Evolutionary conservation across 2,329 filamentous ascomycete species (phyloP).

Genomic region (Scedosporium aurantiacum): DNA sequence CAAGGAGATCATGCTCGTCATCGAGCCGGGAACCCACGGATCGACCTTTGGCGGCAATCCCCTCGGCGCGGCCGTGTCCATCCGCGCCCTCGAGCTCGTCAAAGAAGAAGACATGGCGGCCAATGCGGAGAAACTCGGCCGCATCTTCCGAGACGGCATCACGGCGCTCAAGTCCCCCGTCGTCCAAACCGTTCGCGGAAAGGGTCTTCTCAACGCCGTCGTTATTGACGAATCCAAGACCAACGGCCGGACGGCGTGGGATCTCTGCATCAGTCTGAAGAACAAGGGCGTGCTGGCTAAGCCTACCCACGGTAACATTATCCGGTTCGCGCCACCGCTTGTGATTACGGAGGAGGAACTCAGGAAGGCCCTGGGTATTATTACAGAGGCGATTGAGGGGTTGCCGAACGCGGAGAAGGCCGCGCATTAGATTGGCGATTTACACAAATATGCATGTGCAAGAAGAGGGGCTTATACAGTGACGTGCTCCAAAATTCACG

Average conservation of each 20-base stretch:
- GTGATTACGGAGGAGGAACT: conserved; percentile 89
- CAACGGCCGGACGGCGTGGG: conserved; percentile 82
- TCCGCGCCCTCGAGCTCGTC: conserved; percentile 86
- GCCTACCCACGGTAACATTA: conserved; percentile 97
- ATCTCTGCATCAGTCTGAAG: conserved; percentile 91
- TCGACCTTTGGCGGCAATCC: conserved; percentile 99
- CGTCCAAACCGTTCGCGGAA: conserved; percentile 75
- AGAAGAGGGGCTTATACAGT: not conserved
- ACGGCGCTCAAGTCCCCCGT: conserved; percentile 65
- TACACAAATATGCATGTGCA: not conserved
- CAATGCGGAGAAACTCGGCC: conserved; percentile 68
- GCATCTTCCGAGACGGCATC: conserved; percentile 72
- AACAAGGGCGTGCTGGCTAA: conserved; percentile 92
- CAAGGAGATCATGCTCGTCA: conserved; percentile 86
- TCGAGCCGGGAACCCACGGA: conserved; percentile 94
- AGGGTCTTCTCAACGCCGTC: conserved; percentile 89
- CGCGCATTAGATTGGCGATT: not conserved
- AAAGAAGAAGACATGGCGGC: conserved; percentile 83
- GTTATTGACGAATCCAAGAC: conserved; percentile 87
- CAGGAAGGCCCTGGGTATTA: conserved; percentile 63
- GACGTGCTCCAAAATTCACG: not conserved
- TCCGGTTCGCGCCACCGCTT: conserved; percentile 89
- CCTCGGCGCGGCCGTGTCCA: conserved; percentile 87
- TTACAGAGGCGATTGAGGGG: conserved; percentile 71
- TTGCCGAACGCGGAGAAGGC: conserved; percentile 48